A percentile compares a stretch with the other conserved stretches of the same genome.
These are phyloP conservation scores for Hapsidospora chrysogenum DNA, from an alignment of 495 filamentous ascomycete species.

Conservation along the genomic window DNA sequence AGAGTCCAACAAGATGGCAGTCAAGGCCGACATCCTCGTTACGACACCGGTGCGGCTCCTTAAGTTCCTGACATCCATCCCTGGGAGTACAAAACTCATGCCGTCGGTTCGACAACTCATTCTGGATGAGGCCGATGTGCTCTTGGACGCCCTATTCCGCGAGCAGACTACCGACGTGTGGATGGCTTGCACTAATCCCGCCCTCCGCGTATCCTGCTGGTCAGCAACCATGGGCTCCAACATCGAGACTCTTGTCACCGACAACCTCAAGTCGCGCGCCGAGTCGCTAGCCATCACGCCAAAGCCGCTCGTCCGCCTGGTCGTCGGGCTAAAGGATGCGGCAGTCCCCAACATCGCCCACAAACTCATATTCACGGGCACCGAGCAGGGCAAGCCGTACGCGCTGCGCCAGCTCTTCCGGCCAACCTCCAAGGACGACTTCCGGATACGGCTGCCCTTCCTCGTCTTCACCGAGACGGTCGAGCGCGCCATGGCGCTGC, in stretches of 20 bases:
- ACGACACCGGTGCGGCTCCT: conserved; percentile 71
- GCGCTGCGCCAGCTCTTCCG: conserved; percentile 85
- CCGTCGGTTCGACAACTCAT: conserved; percentile 55
- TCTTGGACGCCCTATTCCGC: conserved; percentile 78
- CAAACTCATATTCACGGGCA: conserved; percentile 77
- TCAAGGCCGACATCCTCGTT: conserved; percentile 71
- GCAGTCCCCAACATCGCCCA: conserved; percentile 84
- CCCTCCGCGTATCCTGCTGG: conserved; percentile 66
- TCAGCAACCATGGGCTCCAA: conserved; percentile 94
- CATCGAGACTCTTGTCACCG: conserved; percentile 56
- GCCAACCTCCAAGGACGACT: conserved; percentile 42
- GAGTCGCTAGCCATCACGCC: conserved; percentile 24
- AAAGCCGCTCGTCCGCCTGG: conserved; percentile 55
- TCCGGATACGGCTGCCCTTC: conserved; percentile 63
- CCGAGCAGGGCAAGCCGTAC: conserved; percentile 83
- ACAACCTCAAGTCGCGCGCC: conserved; percentile 37
- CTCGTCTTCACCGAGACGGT: conserved; percentile 93
- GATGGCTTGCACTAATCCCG: conserved; percentile 49
- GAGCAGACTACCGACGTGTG: conserved; percentile 82
- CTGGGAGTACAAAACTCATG: conserved; percentile 28
- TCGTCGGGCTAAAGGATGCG: conserved; percentile 89
- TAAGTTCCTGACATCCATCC: conserved; percentile 46
- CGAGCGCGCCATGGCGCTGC: conserved; percentile 68
- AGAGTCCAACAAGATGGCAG: conserved; percentile 19
- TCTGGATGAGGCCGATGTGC: conserved; percentile 87